These are phyloP conservation scores for Thuidium tamariscinum DNA, from an alignment of 225 moss, liverwort and hornwort species.

Conservation along the genomic window DNA sequence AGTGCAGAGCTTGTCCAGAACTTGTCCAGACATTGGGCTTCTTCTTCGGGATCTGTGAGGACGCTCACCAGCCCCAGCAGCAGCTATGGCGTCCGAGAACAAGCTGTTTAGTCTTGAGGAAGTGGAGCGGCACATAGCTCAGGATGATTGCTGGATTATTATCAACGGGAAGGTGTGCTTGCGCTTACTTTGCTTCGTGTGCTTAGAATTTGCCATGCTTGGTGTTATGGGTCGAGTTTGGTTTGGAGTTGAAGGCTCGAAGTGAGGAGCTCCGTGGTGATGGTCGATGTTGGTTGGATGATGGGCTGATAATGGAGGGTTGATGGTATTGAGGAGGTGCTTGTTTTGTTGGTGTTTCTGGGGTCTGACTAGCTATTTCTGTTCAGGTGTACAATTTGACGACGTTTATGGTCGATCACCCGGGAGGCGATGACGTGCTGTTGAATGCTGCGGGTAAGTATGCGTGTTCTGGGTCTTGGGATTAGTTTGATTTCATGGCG, in stretches of 20 bases:
- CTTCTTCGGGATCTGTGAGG: neutral
- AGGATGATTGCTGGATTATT: slow-evolving; percentile 36
- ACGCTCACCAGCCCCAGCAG: neutral
- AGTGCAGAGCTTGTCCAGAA: neutral
- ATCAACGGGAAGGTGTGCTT: slow-evolving; percentile 44
- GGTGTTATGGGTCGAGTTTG: neutral
- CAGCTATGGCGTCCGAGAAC: slow-evolving; percentile 15
- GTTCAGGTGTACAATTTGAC: slow-evolving; percentile 63
- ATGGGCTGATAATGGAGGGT: neutral
- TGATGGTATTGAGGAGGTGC: neutral
- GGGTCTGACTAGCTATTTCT: neutral
- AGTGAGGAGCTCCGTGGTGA: neutral
- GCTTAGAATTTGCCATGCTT: neutral
- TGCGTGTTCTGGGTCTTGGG: neutral
- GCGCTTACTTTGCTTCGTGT: neutral
- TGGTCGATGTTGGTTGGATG: neutral
- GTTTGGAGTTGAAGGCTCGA: neutral
- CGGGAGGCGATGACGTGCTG: slow-evolving; percentile 68
- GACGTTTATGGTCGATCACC: slow-evolving; percentile 57
- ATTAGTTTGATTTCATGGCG: neutral
- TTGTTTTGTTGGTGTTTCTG: neutral
- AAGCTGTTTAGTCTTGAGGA: slow-evolving; percentile 13
- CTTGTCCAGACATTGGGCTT: neutral
- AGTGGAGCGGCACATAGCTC: slow-evolving; percentile 15
- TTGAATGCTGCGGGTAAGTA: slow-evolving; percentile 31